Percentiles rank a stretch among this genome's conserved stretches.
Conservation (phyloP, 306 rosid genomes). For the Sicyos edulis region DNA sequence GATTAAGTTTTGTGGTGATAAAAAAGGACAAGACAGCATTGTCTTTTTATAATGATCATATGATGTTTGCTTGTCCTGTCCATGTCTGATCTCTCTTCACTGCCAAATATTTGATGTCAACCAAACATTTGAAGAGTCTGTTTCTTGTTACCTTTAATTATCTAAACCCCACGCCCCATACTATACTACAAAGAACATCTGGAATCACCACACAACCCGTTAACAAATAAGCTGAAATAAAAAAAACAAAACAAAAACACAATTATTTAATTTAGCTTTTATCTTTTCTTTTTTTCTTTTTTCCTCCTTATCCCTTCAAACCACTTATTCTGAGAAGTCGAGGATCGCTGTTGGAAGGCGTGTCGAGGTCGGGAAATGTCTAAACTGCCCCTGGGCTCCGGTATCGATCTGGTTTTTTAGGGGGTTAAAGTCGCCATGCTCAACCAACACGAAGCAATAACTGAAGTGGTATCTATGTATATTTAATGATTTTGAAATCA, state of each 20-base stretch:
- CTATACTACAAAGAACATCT: not conserved
- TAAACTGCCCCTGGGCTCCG: not conserved
- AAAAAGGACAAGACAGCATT: not conserved
- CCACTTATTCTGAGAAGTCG: not conserved
- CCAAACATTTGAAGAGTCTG: not conserved
- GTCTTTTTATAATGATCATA: constrained; percentile 21
- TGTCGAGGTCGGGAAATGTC: not conserved
- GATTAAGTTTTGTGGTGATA: not conserved
- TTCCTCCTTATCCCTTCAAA: not conserved
- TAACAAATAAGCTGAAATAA: not conserved
- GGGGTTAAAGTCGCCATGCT: constrained; percentile 19
- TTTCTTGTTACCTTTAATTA: not conserved
- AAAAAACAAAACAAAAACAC: not conserved
- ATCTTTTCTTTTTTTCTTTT: not conserved
- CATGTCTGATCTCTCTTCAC: not conserved
- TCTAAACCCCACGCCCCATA: not conserved
- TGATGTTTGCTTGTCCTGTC: constrained; percentile 18
- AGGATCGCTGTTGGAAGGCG: not conserved
- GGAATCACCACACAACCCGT: not conserved
- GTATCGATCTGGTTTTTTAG: not conserved
- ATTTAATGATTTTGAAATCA: too few relatives aligned
- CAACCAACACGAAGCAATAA: too few relatives aligned
- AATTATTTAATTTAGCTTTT: not conserved
- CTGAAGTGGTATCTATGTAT: too few relatives aligned
- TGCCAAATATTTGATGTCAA: not conserved